Base-by-base conservation (phyloP, 2,329 filamentous ascomycete species). In the Akanthomyces uredinophilus region DNA sequence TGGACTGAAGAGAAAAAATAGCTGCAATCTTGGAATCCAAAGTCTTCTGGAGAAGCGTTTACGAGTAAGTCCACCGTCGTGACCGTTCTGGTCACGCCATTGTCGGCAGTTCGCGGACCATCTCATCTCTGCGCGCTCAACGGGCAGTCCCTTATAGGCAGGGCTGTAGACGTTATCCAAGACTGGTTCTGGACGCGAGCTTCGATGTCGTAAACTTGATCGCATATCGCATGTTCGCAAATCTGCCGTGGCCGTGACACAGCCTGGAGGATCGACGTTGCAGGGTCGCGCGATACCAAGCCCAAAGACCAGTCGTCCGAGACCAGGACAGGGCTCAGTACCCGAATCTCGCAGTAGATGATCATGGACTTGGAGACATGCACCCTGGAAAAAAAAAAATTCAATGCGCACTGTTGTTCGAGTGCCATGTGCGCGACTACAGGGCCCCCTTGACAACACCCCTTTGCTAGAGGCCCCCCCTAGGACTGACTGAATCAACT, bases 271-370 rank as follows among this genome's bases (percentile, higher is more conserved):
- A 58, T 58, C 55, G 32, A 27, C 55, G 20, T 47, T 27, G 55
- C 32, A 37, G 55, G 44, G 44, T 32, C 20, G 6, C 22, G 18
- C 7, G 18, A 59, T 44, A 27, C 18, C 47, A 18, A 59, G 43
- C 18, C 27, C 43, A 46, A 46, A 20, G 32, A 5, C 32, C 7
- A 35, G 32, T 46, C 18, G 2, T n/a, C 27, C 6, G 32, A 53
- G 35, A 43, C 35, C 43, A 39, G 54, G 37, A 29, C 43, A 39
- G 54, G 52, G 43, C n/a, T 6, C 35, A 8, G 20, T 18, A 37
- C 24, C 39, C 54, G 35, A 52, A 60, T 60, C 47, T 60, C 37
- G 57, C 47, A 52, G 57, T 10, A 44, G 47, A 52, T 18, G 39
- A 60, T 60, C 57, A 43, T 14, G 8, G 47, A 24, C 18, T 27